Conservation (phyloP, 805 yeast genomes). For the Cyberlindnera sargentensis region DNA sequence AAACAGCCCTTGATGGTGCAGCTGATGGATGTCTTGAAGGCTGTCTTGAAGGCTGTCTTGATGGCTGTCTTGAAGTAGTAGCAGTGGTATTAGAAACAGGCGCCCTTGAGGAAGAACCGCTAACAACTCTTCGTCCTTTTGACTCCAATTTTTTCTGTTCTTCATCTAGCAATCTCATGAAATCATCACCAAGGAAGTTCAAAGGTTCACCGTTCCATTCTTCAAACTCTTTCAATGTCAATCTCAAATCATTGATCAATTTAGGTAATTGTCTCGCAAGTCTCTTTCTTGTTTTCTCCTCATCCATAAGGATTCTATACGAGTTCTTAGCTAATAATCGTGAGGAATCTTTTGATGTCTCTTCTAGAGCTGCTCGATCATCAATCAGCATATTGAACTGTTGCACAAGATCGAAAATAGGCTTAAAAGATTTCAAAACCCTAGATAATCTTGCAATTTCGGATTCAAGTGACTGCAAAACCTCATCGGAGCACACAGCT, state of each 20-base stretch:
- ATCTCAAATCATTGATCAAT: constrained; percentile 44
- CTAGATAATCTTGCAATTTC: constrained; percentile 48
- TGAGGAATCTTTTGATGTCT: constrained; percentile 72
- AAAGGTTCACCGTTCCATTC: constrained; percentile 29
- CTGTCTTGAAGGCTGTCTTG: constrained; percentile 12
- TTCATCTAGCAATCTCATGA: constrained; percentile 26
- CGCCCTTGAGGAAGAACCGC: neutral
- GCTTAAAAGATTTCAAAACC: constrained; percentile 43
- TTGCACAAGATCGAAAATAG: constrained; percentile 48
- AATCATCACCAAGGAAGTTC: constrained; percentile 21
- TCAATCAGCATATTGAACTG: constrained; percentile 46
- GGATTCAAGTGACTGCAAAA: constrained; percentile 56
- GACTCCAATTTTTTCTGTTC: constrained; percentile 14
- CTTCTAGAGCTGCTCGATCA: constrained; percentile 58
- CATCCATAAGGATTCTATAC: constrained; percentile 71
- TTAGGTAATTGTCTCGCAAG: constrained; percentile 64
- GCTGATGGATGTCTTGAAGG: constrained; percentile 17
- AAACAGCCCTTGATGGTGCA: constrained; percentile 15
- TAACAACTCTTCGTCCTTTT: constrained; percentile 16
- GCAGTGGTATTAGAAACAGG: constrained; percentile 7
- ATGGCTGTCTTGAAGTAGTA: constrained; percentile 14
- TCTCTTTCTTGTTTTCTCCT: constrained; percentile 67
- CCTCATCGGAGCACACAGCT: constrained; percentile 46
- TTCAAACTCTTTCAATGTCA: constrained; percentile 44
- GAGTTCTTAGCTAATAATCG: constrained; percentile 69